Conservation (phyloP, 345 rosid species). For the Heritiera fomes region DNA sequence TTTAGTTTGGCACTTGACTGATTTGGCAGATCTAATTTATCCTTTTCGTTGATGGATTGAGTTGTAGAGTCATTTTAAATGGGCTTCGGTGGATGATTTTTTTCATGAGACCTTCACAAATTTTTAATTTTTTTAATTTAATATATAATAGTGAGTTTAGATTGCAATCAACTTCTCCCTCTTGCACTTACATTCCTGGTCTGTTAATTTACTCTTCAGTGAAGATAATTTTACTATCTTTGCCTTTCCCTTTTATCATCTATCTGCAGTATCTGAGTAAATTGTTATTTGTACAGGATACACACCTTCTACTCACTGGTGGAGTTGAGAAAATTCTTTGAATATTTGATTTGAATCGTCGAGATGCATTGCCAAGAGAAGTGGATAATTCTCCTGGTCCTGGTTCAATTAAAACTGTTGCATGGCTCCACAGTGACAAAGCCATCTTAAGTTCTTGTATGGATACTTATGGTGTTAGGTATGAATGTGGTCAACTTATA, state of each 20-base stretch:
- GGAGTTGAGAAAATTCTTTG: slow-evolving; percentile 94
- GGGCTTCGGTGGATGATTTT: not conserved
- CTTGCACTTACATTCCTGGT: not conserved
- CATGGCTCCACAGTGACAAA: slow-evolving; percentile 98
- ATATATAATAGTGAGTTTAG: not conserved
- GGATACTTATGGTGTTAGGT: slow-evolving; percentile 92
- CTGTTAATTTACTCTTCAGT: not conserved
- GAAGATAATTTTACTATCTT: not conserved
- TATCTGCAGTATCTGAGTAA: slow-evolving; percentile 5
- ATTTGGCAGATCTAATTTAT: not conserved
- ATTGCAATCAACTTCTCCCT: not conserved
- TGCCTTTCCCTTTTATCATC: not conserved
- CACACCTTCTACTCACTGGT: slow-evolving; percentile 82
- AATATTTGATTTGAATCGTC: slow-evolving; percentile 81
- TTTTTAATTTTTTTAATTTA: not conserved
- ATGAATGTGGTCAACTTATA: slow-evolving; percentile 15
- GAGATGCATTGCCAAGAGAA: slow-evolving; percentile 86
- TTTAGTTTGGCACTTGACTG: not conserved
- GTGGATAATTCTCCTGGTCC: slow-evolving; percentile 81
- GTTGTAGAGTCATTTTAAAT: not conserved
- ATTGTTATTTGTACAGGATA: slow-evolving; percentile 52
- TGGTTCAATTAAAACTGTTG: slow-evolving; percentile 83
- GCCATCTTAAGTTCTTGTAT: slow-evolving; percentile 88
- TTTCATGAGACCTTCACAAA: not conserved
- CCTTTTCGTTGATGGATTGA: not conserved